Conservation (phyloP, 495 filamentous ascomycete species). For the Cryomyces minteri region DNA sequence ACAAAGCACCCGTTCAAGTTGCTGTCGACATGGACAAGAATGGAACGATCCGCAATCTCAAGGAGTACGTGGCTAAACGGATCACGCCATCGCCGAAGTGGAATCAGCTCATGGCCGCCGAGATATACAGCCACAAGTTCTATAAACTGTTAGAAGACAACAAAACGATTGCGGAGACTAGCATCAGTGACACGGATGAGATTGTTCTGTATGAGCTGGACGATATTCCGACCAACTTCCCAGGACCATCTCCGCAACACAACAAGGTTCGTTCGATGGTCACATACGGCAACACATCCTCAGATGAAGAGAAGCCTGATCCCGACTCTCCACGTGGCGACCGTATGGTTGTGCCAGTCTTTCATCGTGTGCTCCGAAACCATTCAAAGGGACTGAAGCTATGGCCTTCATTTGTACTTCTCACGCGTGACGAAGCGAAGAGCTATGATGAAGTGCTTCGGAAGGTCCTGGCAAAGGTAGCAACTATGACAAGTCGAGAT, state of each 20-base stretch:
- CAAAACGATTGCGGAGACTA: slow-evolving; percentile 43
- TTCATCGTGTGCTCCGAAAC: slow-evolving; percentile 37
- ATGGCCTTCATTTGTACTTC: slow-evolving; percentile 42
- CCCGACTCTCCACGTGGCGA: slow-evolving; percentile 50
- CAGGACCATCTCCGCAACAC: slow-evolving; percentile 29
- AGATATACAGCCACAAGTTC: slow-evolving; percentile 64
- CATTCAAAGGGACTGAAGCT: slow-evolving; percentile 22
- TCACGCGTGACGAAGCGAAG: slow-evolving; percentile 41
- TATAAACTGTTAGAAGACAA: slow-evolving; percentile 64
- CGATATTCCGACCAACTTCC: slow-evolving; percentile 54
- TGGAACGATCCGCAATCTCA: slow-evolving; percentile 49
- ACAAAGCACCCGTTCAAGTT: slow-evolving; percentile 45
- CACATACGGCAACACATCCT: slow-evolving; percentile 27
- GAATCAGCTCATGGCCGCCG: slow-evolving; percentile 46
- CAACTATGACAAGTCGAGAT: slow-evolving; percentile 40
- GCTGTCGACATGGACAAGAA: slow-evolving; percentile 78
- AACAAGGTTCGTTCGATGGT: slow-evolving; percentile 22
- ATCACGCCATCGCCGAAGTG: slow-evolving; percentile 30
- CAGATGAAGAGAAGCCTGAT: slow-evolving; percentile 36
- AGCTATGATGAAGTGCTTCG: slow-evolving; percentile 39
- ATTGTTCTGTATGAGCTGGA: slow-evolving; percentile 70
- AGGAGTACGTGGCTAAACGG: slow-evolving; percentile 54
- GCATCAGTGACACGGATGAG: slow-evolving; percentile 41
- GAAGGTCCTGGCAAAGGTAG: slow-evolving; percentile 39
- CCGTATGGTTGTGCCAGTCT: slow-evolving; percentile 57